phyloP scores from a whole-genome alignment of 257 asterid species.

The Dorcoceras hygrometricum region DNA sequence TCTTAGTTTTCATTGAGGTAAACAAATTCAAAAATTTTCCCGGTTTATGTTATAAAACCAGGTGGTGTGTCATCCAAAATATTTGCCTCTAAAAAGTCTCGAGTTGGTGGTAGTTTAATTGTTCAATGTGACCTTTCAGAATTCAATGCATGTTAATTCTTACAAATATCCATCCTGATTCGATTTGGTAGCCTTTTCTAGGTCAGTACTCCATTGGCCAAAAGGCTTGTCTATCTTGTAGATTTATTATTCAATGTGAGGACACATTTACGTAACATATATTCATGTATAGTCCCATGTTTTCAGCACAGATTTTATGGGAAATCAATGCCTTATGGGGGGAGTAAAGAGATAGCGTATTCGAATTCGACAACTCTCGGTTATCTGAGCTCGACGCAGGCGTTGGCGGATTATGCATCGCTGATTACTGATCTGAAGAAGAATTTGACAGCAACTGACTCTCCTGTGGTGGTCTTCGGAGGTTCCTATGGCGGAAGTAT shows the following conservation, averaged over 20 bases:
- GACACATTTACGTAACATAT: too few species aligned
- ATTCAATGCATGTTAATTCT: too few species aligned
- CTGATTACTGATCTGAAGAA: conserved; percentile 65
- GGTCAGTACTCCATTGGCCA: too few species aligned
- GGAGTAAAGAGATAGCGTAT: conserved; percentile 49
- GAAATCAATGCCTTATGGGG: conserved; percentile 77
- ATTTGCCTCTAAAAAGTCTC: too few species aligned
- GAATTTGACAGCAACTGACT: conserved; percentile 56
- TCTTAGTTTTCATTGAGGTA: conserved; percentile 88
- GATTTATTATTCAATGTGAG: too few species aligned
- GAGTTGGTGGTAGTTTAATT: too few species aligned
- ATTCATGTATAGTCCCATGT: neutral
- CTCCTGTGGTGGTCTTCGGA: conserved; percentile 85
- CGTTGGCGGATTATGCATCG: conserved; percentile 86
- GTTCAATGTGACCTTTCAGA: too few species aligned
- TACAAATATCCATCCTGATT: too few species aligned
- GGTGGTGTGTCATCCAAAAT: too few species aligned
- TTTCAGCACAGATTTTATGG: conserved; percentile 91
- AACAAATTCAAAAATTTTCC: neutral
- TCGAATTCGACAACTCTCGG: conserved; percentile 80
- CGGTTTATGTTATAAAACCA: too few species aligned
- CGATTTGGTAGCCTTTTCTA: too few species aligned
- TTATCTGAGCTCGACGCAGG: conserved; percentile 75
- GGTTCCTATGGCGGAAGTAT: conserved; percentile 98
- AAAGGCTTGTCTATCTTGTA: too few species aligned